Conservation (phyloP, 352 stramenopile genomes). For the Phytophthora pseudosyringae region DNA sequence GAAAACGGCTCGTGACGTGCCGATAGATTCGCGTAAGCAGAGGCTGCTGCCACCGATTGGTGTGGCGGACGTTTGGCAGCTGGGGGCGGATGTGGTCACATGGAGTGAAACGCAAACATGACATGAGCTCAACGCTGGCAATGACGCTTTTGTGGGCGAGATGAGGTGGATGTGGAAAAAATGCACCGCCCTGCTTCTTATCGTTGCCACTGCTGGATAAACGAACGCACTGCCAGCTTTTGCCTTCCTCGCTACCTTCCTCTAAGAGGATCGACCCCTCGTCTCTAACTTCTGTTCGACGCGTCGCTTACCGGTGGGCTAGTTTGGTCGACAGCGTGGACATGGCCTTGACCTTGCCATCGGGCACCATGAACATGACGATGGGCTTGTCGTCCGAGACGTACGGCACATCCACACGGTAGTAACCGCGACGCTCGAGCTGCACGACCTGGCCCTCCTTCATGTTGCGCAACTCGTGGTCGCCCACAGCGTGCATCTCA, state of each 20-base stretch:
- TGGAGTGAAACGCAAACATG: neutral
- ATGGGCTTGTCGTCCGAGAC: constrained; percentile 90
- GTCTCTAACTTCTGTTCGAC: constrained; percentile 11
- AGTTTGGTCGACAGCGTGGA: constrained; percentile 89
- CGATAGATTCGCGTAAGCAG: constrained; percentile 24
- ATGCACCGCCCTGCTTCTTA: constrained; percentile 17
- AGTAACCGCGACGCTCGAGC: constrained; percentile 98
- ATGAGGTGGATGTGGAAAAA: neutral
- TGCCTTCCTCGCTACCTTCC: constrained; percentile 9
- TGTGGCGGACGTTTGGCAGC: neutral
- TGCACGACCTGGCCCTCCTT: constrained; percentile 97
- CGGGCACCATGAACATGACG: constrained; percentile 98
- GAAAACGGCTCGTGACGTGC: constrained; percentile 3
- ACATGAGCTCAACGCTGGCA: neutral
- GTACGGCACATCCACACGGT: constrained; percentile 91
- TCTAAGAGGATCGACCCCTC: constrained; percentile 12
- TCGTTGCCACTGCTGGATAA: constrained; percentile 16
- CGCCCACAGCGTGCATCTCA: constrained; percentile 93
- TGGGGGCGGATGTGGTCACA: neutral
- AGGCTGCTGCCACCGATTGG: constrained; percentile 9
- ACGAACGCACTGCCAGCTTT: neutral
- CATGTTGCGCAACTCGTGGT: constrained; percentile 95
- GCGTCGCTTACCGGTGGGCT: constrained; percentile 64
- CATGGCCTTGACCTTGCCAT: constrained; percentile 95
- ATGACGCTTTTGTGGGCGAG: neutral